Base-by-base conservation (phyloP, 2,329 filamentous ascomycete species). In the Trichoderma citrinoviride region DNA sequence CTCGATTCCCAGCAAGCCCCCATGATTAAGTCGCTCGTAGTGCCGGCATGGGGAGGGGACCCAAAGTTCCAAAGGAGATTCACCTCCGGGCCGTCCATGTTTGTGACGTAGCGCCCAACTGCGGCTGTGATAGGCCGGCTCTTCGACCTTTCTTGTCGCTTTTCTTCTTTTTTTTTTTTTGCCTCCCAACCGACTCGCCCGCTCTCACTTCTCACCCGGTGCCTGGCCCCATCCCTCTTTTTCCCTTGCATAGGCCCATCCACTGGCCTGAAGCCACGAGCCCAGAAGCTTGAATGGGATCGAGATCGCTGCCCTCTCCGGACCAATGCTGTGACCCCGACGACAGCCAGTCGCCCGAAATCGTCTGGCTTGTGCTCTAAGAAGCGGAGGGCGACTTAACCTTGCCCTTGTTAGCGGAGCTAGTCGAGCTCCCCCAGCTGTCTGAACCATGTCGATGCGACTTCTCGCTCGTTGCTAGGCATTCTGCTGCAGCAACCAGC, bases 41-140 rank as follows among this genome's bases (percentile, higher is more conserved):
- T 67, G 64, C 61, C 64, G 53, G 68, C 66, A 70, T 73, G 70
- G 71, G n/a, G 69, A 37, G 33, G 33, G 33, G 10, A 37, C 33
- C 33, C 68, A 66, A 72, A 68, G 67, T 66, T 65, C 65, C 72
- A 73, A 68, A 70, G 67, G 67, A 70, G 73, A 71, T 64, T 37
- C 33, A 64, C 67, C 65, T n/a, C 60, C 15, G 49, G 49, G 33
- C 10, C 33, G 33, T 37, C 33, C 33, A 37, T n/a, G 60, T 44
- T 25, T 41, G 62, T 67, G 61, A 62, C 63, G 61, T 64, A 56
- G 68, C 68, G 65, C 67, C 41, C 64, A 65, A 64, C 61, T 53
- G 33, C 55, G 47, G 54, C 54, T 46, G 40, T 60, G 54, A 65
- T 65, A 52, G 62, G 62, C 40, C 44, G 33, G 3, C 33, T 37